Base-by-base conservation (phyloP, 331 rosid species). In the Arachis monticola region DNA sequence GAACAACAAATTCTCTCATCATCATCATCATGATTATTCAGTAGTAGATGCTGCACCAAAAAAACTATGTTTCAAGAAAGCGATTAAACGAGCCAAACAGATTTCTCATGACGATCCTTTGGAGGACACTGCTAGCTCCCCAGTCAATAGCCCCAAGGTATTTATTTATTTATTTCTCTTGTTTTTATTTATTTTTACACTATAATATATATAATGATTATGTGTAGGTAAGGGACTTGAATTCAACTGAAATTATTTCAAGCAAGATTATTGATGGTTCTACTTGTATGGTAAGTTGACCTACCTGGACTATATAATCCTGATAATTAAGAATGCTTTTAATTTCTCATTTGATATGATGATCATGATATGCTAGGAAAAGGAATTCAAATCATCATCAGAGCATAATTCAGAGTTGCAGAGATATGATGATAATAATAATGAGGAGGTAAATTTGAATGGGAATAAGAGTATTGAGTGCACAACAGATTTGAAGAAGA, bases 111-210 rank as follows among this genome's bases (percentile, higher is more conserved):
- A 85, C 58, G 88, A 89, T 75, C 85, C 97, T 77, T 85, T 94
- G 75, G 99, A 92, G 70, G 99, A 94, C 73, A 94, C 99, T 69
- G 99, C 99, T 60, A 86, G 96, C 62, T 94, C 99, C 27, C 97
- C 97, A 2, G 86, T 87, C 50, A 94, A 80, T 62, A 94, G 97
- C 83, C 99, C 99, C 80, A 92, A 92, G 97, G 99, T 94, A 51
- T 30, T 22, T 22, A 2, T 57, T 41, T 0, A 30, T 12, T 40
- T 3, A 4, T 38, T 12, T 5, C 0, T 53, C 35, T 8, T 6
- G 14, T 55, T 0, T 8, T 2, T 32, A 14, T 61, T 14, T 50
- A 2, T 40, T 55, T 17, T 3, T 27, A 27, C 30, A 27, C 30
- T 27, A 27, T 27, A 27, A 27, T 27, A 27, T 27, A 44, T 66